Evolutionary conservation across 1,284 basidiomycete genomes (phyloP).

Genomic region (Cystobasidium slooffiae): DNA sequence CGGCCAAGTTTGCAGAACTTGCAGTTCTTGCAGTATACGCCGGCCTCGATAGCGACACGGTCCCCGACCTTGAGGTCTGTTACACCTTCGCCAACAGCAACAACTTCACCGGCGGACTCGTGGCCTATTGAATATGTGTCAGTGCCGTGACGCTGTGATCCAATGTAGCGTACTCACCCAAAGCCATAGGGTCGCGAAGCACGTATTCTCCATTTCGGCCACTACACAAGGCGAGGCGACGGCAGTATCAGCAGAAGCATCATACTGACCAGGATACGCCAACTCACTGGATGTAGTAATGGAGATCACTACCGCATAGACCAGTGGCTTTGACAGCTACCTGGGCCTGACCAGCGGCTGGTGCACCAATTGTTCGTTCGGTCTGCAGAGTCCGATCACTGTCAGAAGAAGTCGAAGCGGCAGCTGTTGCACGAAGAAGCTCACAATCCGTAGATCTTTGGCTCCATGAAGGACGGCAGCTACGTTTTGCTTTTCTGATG

Average conservation of each 20-base stretch:
- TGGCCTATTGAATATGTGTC: no score
- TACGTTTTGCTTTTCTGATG: slow-evolving; percentile 48
- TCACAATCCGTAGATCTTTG: slow-evolving; percentile 60
- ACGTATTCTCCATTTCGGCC: slow-evolving; percentile 88
- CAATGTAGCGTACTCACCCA: slow-evolving; percentile 9
- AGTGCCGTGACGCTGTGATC: neutral
- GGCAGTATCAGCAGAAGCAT: neutral
- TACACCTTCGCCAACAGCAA: slow-evolving; percentile 59
- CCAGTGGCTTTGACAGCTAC: slow-evolving; percentile 80
- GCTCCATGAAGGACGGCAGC: slow-evolving; percentile 59
- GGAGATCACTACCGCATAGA: slow-evolving; percentile 87
- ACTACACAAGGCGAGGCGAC: slow-evolving; percentile 3
- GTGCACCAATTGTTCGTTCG: slow-evolving; percentile 69
- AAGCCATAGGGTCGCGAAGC: slow-evolving; percentile 63
- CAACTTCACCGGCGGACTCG: slow-evolving; percentile 58
- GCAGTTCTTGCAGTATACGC: slow-evolving; percentile 77
- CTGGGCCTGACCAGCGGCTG: slow-evolving; percentile 70
- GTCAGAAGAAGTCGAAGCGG: neutral
- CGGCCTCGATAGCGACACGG: slow-evolving; percentile 91
- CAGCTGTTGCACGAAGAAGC: slow-evolving; percentile 45
- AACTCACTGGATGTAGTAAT: slow-evolving; percentile 77
- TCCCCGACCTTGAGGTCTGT: slow-evolving; percentile 72
- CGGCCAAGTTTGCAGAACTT: slow-evolving; percentile 65
- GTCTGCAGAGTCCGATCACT: slow-evolving; percentile 58
- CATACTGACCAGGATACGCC: neutral